A percentile compares a stretch with the other conserved stretches of the same genome.
These are phyloP conservation scores for Aspergillus asperescens DNA, from an alignment of 495 filamentous ascomycete species.

Conservation along the genomic window DNA sequence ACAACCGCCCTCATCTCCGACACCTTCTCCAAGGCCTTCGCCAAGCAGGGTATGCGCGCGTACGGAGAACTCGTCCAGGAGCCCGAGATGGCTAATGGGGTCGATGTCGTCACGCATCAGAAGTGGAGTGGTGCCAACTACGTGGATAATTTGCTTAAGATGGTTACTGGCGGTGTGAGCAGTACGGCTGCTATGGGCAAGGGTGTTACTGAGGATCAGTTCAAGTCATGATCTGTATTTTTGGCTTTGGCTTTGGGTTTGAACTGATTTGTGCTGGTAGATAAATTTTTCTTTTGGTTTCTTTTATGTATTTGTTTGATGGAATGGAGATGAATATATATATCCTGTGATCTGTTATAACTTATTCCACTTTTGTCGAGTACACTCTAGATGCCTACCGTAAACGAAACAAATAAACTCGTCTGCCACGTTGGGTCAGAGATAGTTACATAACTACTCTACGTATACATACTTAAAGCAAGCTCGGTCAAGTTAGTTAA, in stretches of 20 bases:
- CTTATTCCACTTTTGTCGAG: no score
- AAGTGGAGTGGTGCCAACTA: conserved; percentile 97
- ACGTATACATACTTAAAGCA: background rate
- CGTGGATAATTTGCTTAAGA: conserved; percentile 88
- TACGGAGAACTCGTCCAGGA: conserved; percentile 97
- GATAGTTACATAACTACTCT: background rate
- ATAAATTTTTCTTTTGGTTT: background rate
- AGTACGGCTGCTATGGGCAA: conserved; percentile 93
- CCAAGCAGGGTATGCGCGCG: conserved; percentile 82
- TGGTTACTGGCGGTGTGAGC: conserved; percentile 92
- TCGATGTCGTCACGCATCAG: conserved; percentile 97
- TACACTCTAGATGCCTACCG: no score
- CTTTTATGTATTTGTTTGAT: background rate
- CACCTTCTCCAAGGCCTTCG: conserved; percentile 79
- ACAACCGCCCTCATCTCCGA: conserved; percentile 87
- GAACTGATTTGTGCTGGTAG: background rate
- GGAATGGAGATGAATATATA: background rate
- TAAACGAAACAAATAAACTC: no score
- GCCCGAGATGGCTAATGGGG: conserved; percentile 83
- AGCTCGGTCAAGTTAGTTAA: conserved; percentile 11
- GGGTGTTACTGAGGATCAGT: conserved; percentile 97
- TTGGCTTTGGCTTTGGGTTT: conserved; percentile 3
- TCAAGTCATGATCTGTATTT: conserved; percentile 44
- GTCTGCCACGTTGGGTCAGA: no score
- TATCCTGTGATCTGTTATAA: no score